These are phyloP conservation scores for Mycena albidolilacea DNA, from an alignment of 768 basidiomycete species.

Conservation along the genomic window DNA sequence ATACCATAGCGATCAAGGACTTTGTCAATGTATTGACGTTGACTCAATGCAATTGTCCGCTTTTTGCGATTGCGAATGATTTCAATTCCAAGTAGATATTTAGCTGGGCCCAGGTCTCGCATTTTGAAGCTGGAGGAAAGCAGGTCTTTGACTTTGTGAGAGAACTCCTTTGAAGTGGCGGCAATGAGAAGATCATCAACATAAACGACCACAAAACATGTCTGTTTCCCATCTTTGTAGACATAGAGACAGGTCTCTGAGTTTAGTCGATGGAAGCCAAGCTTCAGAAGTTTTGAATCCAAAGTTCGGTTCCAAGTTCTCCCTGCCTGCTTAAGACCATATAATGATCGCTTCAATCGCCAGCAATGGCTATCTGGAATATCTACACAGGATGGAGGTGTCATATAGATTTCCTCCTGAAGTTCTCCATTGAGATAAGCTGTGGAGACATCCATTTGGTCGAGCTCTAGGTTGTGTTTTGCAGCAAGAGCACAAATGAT, in stretches of 20 bases:
- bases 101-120: not conserved
- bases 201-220: too few relatives aligned
- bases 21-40: too few relatives aligned
- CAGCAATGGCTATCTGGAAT: not conserved
- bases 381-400: too few relatives aligned
- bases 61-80: too few relatives aligned
- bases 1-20: not conserved
- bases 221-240: too few relatives aligned
- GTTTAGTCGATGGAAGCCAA: too few relatives aligned
- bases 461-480: not conserved
- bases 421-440: slow-evolving; percentile 13
- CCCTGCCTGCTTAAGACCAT: slow-evolving; percentile 16
- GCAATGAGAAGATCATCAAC: too few relatives aligned
- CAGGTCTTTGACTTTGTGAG: not conserved
- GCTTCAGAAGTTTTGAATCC: too few relatives aligned
- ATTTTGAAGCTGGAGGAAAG: slow-evolving; percentile 9
- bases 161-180: too few relatives aligned
- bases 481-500: too few relatives aligned
- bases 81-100: not conserved
- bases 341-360: slow-evolving; percentile 1
- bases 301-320: not conserved
- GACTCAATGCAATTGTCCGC: too few relatives aligned
- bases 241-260: too few relatives aligned
- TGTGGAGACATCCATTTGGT: slow-evolving; percentile 18
- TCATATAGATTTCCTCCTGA: not conserved